phyloP scores from a whole-genome alignment of 352 stramenopile genomes.

The Globisporangium parvum region DNA sequence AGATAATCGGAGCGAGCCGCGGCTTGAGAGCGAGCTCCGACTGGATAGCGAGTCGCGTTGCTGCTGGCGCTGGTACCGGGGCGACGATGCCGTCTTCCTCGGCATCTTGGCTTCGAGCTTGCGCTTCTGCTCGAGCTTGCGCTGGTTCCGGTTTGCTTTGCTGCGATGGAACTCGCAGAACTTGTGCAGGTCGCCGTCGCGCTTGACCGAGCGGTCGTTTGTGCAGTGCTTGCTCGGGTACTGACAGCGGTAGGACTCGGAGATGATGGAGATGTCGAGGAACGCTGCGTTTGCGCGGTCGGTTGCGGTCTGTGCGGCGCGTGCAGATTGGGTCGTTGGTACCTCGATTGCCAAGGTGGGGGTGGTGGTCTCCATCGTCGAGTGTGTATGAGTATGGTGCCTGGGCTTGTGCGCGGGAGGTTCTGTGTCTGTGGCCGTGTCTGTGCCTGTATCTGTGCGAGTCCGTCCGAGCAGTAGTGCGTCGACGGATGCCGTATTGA shows the following conservation, averaged over 20 bases:
- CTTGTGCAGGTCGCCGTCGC: constrained; percentile 26
- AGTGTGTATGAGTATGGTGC: background rate
- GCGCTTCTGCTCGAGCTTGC: constrained; percentile 25
- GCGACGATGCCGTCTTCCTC: background rate
- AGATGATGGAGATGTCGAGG: constrained; percentile 13
- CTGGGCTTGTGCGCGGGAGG: background rate
- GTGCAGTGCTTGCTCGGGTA: constrained; percentile 23
- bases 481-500: no score
- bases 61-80: constrained; percentile 7
- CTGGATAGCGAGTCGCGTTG: background rate
- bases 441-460: no score
- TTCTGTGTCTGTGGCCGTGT: background rate
- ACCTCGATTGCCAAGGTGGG: background rate
- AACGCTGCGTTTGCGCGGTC: constrained; percentile 3
- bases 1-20: background rate
- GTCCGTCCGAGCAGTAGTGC: no score
- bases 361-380: background rate
- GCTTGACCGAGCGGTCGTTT: constrained; percentile 21
- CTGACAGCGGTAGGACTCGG: constrained; percentile 18
- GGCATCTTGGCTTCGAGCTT: constrained; percentile 11
- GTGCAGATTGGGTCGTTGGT: constrained; percentile 1
- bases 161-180: constrained; percentile 29
- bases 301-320: constrained; percentile 1
- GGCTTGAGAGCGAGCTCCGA: background rate
- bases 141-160: constrained; percentile 36